Conservation (phyloP, 1,284 basidiomycete species). For the Ustilago tritici region DNA sequence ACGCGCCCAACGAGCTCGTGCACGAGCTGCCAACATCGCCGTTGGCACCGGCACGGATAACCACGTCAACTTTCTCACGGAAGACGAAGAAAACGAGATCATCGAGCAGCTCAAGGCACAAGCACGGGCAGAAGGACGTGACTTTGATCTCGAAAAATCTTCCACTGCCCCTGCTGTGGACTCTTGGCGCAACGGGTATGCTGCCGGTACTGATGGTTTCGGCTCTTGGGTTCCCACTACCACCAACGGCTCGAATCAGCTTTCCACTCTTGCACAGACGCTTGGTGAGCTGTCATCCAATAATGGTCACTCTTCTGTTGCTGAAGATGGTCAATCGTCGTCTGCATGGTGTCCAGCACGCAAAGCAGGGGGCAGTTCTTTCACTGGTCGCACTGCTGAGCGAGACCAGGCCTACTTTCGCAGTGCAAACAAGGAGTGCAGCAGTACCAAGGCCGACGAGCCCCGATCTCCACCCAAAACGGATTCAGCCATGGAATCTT, state of each 20-base stretch:
- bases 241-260: conserved; percentile 15
- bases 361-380: conserved; percentile 35
- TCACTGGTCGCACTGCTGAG: conserved; percentile 52
- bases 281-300: conserved; percentile 39
- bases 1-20: conserved; percentile 58
- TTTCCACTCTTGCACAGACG: conserved; percentile 39
- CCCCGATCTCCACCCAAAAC: neutral
- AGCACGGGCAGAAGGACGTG: conserved; percentile 42
- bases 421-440: conserved; percentile 38
- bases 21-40: conserved; percentile 49
- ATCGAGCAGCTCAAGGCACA: conserved; percentile 60
- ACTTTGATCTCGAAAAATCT: conserved; percentile 35
- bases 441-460: conserved; percentile 16
- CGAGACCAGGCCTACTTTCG: conserved; percentile 57
- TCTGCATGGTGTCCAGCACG: conserved; percentile 21
- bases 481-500: neutral
- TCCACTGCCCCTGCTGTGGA: conserved; percentile 16
- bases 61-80: conserved; percentile 57
- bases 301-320: conserved; percentile 8
- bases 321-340: neutral
- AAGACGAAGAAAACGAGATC: conserved; percentile 65
- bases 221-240: conserved; percentile 48
- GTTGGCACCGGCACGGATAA: conserved; percentile 16
- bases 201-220: conserved; percentile 59
- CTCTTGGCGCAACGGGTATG: conserved; percentile 36